A percentile compares a stretch with the other conserved stretches of the same genome.
Conservation (phyloP, 2,329 filamentous ascomycete genomes). For the Fusarium sp. region DNA sequence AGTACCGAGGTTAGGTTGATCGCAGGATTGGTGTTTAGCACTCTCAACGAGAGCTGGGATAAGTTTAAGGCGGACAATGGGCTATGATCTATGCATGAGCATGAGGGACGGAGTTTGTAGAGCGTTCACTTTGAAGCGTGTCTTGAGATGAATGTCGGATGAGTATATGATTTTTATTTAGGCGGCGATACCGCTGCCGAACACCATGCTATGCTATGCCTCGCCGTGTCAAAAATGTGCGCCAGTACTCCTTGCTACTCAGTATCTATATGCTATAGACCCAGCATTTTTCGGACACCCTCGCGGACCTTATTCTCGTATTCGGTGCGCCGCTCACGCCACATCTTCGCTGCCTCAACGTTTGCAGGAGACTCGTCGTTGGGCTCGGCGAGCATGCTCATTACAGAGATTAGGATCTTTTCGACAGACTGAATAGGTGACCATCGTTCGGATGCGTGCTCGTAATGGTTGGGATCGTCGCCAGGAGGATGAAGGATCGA, state of each 20-base stretch:
- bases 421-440: constrained; percentile 96
- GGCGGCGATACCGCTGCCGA: constrained; percentile 35
- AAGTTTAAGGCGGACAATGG: constrained; percentile 77
- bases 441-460: constrained; percentile 95
- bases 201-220: constrained; percentile 41
- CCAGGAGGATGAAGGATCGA: constrained; percentile 97
- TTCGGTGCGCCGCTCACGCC: constrained; percentile 82
- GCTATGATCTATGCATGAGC: constrained; percentile 53
- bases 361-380: constrained; percentile 98
- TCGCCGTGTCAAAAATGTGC: constrained; percentile 30
- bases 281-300: constrained; percentile 81
- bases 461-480: constrained; percentile 98
- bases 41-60: constrained; percentile 77
- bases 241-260: constrained; percentile 35
- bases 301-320: constrained; percentile 89
- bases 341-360: constrained; percentile 95
- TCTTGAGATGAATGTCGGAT: constrained; percentile 19
- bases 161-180: constrained; percentile 39
- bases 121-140: constrained; percentile 38
- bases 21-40: constrained; percentile 71
- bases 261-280: constrained; percentile 60
- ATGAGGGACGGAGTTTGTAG: constrained; percentile 39
- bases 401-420: constrained; percentile 95
- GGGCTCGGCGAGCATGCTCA: constrained; percentile 97
- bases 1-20: constrained; percentile 73